These are phyloP conservation scores for Eucalyptus marginata DNA, from an alignment of 345 rosid genomes.

Conservation along the genomic window DNA sequence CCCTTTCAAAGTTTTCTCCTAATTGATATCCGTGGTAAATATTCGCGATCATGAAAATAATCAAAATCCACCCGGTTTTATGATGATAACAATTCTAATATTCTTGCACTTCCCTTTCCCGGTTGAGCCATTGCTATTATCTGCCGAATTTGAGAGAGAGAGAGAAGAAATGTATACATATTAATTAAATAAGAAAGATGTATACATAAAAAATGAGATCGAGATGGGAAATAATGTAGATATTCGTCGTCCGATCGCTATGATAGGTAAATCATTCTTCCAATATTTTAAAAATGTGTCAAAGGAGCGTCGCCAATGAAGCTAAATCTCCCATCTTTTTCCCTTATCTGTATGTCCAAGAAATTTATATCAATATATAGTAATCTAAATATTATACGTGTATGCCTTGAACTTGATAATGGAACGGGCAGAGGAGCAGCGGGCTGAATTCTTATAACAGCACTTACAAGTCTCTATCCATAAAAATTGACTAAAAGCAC, in stretches of 20 bases:
- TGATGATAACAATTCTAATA: conserved; percentile 88
- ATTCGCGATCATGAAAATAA: conserved; percentile 41
- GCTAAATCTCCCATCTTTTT: neutral
- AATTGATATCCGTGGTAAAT: conserved; percentile 64
- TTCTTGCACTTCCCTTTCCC: conserved; percentile 26
- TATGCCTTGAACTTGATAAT: neutral
- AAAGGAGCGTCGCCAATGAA: neutral
- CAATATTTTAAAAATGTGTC: neutral
- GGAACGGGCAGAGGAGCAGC: neutral
- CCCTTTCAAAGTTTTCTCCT: conserved; percentile 18
- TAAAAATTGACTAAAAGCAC: neutral
- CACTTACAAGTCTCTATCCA: neutral
- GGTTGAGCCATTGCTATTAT: conserved; percentile 57
- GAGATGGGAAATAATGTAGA: neutral
- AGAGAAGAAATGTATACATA: neutral
- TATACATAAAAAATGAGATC: neutral
- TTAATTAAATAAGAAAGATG: no score
- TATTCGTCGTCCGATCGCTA: neutral
- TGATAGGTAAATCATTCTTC: neutral
- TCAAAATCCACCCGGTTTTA: conserved; percentile 35
- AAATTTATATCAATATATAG: neutral
- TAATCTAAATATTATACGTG: neutral
- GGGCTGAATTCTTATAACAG: neutral
- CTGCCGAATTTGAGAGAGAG: neutral
- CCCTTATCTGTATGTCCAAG: neutral